These are phyloP conservation scores for Myrica gale DNA, from an alignment of 306 rosid genomes.

Conservation along the genomic window DNA sequence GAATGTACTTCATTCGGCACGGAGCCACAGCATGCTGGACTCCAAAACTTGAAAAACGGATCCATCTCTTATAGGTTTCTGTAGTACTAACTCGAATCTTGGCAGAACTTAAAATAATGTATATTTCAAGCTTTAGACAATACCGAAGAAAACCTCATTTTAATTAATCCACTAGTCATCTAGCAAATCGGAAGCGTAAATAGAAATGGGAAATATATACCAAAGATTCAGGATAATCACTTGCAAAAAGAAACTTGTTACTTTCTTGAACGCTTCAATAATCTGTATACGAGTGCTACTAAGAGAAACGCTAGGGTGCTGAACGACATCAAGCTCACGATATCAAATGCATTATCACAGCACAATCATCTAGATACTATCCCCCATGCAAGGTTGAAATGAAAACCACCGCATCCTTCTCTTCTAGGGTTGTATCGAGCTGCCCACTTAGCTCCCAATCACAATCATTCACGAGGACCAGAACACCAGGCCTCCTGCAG, in stretches of 20 bases:
- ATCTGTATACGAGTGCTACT: neutral
- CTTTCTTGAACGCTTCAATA: neutral
- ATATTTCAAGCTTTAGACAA: no score
- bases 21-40: neutral
- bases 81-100: neutral
- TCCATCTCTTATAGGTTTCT: no score
- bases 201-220: no score
- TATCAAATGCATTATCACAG: conserved; percentile 9
- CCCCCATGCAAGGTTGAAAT: conserved; percentile 96
- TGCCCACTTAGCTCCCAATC: conserved; percentile 97
- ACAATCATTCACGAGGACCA: conserved; percentile 88
- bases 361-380: conserved; percentile 31
- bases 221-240: neutral
- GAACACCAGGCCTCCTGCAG: conserved; percentile 95
- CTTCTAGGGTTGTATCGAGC: conserved; percentile 72
- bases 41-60: neutral
- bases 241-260: neutral
- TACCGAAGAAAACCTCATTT: no score
- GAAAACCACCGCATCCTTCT: conserved; percentile 84
- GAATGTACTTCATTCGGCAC: neutral
- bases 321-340: neutral
- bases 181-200: neutral
- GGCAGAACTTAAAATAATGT: neutral
- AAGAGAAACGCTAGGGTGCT: neutral
- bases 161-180: neutral